These are phyloP conservation scores for Fusarium xylarioides DNA, from an alignment of 2,329 filamentous ascomycete genomes.

Conservation along the genomic window DNA sequence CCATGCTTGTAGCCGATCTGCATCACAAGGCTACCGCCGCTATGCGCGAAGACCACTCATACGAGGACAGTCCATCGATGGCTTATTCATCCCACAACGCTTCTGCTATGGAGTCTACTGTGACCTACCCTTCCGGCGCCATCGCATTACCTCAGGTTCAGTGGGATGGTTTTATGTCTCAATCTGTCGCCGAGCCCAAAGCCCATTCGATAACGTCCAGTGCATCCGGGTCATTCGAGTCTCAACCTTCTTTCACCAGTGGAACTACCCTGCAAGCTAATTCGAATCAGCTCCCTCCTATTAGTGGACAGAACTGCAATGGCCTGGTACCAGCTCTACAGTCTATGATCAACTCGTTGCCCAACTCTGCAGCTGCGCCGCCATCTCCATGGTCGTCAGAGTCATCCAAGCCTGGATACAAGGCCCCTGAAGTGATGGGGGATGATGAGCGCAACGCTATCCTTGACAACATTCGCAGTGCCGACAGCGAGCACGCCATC, in stretches of 20 bases:
- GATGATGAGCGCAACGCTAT: conserved; percentile 89
- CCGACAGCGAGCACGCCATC: conserved; percentile 83
- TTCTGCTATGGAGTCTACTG: conserved; percentile 78
- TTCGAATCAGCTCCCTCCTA: conserved; percentile 71
- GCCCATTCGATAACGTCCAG: conserved; percentile 77
- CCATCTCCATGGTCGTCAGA: conserved; percentile 77
- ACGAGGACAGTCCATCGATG: conserved; percentile 68
- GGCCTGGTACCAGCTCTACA: conserved; percentile 72
- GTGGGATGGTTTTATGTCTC: conserved; percentile 89
- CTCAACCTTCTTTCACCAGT: conserved; percentile 69
- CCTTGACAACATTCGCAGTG: conserved; percentile 83
- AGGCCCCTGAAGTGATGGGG: conserved; percentile 80
- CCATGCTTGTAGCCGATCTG: conserved; percentile 98
- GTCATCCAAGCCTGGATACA: conserved; percentile 71
- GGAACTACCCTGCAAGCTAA: conserved; percentile 66
- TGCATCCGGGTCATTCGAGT: conserved; percentile 72
- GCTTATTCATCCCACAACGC: conserved; percentile 77
- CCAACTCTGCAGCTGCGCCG: conserved; percentile 73
- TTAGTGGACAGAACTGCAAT: conserved; percentile 71
- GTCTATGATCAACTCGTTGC: conserved; percentile 76
- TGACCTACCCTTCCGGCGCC: conserved; percentile 79
- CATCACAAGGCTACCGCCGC: conserved; percentile 90
- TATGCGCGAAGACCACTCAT: conserved; percentile 68
- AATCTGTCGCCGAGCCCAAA: conserved; percentile 75
- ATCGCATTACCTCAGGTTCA: conserved; percentile 87